Conservation (phyloP, 768 basidiomycete genomes). For the Dioszegia aurantiaca region DNA sequence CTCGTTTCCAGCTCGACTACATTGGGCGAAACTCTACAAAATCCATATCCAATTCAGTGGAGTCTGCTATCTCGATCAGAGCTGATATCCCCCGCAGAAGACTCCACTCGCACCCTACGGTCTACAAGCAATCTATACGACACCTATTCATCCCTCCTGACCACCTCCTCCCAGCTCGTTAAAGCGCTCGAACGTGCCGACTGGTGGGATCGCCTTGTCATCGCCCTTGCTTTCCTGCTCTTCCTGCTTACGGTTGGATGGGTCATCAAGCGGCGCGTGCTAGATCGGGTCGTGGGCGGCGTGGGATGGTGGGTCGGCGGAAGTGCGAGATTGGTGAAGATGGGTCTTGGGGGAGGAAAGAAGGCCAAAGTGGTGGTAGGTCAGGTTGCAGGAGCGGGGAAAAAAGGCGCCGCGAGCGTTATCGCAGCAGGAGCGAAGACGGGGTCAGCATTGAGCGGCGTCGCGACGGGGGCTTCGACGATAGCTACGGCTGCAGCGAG, state of each 20-base stretch:
- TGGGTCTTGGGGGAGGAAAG: constrained; percentile 23
- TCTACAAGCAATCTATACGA: constrained; percentile 76
- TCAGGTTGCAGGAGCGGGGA: not conserved
- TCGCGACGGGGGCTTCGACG: not conserved
- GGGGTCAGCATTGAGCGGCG: not conserved
- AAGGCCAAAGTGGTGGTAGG: constrained; percentile 2
- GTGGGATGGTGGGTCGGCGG: constrained; percentile 75
- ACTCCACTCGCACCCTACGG: constrained; percentile 71
- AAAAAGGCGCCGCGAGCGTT: not conserved
- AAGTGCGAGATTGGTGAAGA: constrained; percentile 32
- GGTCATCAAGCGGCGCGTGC: constrained; percentile 79
- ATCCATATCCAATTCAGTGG: no score
- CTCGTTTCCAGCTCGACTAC: no score
- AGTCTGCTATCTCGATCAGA: no score
- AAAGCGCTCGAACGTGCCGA: constrained; percentile 85
- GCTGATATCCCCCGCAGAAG: constrained; percentile 56
- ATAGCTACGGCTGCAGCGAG: constrained; percentile 2
- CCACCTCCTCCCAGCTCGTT: constrained; percentile 78
- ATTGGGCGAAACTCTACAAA: no score
- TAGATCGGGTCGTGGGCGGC: constrained; percentile 73
- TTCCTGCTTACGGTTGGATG: constrained; percentile 81
- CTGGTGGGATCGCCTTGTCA: constrained; percentile 83
- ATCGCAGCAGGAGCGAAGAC: not conserved
- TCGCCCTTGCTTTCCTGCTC: constrained; percentile 73
- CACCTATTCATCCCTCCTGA: constrained; percentile 57